Evolutionary conservation across 2,329 filamentous ascomycete genomes (phyloP).

Genomic region (Endoconidiophora polonica): DNA sequence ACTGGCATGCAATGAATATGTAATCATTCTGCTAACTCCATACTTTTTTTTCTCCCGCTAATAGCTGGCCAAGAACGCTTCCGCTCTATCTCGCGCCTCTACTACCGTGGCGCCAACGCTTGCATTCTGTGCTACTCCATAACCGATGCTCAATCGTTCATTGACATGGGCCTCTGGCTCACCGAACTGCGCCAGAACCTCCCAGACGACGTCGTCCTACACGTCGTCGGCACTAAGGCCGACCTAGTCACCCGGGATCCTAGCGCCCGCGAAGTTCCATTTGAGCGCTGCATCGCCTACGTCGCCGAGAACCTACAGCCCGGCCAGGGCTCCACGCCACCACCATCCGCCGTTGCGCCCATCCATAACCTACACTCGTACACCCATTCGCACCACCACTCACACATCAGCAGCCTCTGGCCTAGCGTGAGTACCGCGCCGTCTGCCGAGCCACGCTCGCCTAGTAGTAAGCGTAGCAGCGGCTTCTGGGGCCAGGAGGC

Average conservation of each 20-base stretch:
- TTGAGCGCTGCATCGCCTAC: slow-evolving; percentile 90
- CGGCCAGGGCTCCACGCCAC: slow-evolving; percentile 47
- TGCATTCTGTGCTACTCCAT: slow-evolving; percentile 92
- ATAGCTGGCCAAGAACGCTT: slow-evolving; percentile 83
- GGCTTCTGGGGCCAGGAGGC: slow-evolving; percentile 85
- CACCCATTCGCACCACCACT: slow-evolving; percentile 14
- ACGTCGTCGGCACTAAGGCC: slow-evolving; percentile 88
- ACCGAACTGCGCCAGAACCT: slow-evolving; percentile 68
- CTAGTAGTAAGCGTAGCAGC: slow-evolving; percentile 48
- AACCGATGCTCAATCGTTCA: slow-evolving; percentile 68
- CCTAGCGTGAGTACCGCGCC: slow-evolving; percentile 13
- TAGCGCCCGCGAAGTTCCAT: slow-evolving; percentile 63
- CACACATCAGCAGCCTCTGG: slow-evolving; percentile 8
- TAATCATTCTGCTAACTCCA: background rate
- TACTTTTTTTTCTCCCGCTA: background rate
- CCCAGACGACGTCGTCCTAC: slow-evolving; percentile 62
- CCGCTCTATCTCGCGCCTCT: slow-evolving; percentile 81
- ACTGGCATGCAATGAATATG: no score
- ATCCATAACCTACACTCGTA: slow-evolving; percentile 18
- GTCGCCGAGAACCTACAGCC: slow-evolving; percentile 82
- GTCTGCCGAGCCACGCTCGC: slow-evolving; percentile 37
- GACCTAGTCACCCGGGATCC: slow-evolving; percentile 83
- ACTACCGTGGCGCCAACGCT: slow-evolving; percentile 90
- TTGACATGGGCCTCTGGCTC: slow-evolving; percentile 86
- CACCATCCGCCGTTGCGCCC: slow-evolving; percentile 38